Conservation (phyloP, 1,139 yeast species). For the Diutina pseudorugosa region DNA sequence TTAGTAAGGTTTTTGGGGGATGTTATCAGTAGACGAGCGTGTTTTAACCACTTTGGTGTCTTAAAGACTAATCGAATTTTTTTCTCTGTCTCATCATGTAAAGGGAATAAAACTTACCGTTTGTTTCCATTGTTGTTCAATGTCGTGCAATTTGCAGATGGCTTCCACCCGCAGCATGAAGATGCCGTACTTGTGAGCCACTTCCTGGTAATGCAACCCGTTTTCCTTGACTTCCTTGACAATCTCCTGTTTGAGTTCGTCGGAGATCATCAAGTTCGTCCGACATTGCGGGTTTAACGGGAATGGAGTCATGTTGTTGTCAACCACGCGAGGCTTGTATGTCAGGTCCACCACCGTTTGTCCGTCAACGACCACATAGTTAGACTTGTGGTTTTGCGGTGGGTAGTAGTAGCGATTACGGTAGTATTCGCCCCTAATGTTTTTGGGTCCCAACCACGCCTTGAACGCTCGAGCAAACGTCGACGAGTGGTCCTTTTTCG, state of each 20-base stretch:
- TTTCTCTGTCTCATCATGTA: slow-evolving; percentile 6
- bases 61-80: slow-evolving; percentile 70
- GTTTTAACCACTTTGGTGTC: slow-evolving; percentile 53
- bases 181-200: slow-evolving; percentile 70
- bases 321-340: not conserved
- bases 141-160: slow-evolving; percentile 48
- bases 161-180: slow-evolving; percentile 85
- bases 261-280: slow-evolving; percentile 52
- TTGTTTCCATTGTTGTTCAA: slow-evolving; percentile 51
- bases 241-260: slow-evolving; percentile 47
- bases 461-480: slow-evolving; percentile 26
- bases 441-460: slow-evolving; percentile 70
- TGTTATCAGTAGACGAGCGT: slow-evolving; percentile 10
- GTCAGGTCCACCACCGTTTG: slow-evolving; percentile 18
- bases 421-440: slow-evolving; percentile 71
- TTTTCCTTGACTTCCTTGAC: slow-evolving; percentile 41
- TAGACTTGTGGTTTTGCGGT: slow-evolving; percentile 61
- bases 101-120: slow-evolving; percentile 37
- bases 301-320: slow-evolving; percentile 50
- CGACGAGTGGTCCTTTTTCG: slow-evolving; percentile 21
- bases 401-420: slow-evolving; percentile 68
- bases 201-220: slow-evolving; percentile 52
- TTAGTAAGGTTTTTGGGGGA: slow-evolving; percentile 6
- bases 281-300: slow-evolving; percentile 60
- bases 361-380: slow-evolving; percentile 57